These are phyloP conservation scores for Annulohypoxylon truncatum DNA, from an alignment of 2,329 filamentous ascomycete genomes.

Conservation along the genomic window DNA sequence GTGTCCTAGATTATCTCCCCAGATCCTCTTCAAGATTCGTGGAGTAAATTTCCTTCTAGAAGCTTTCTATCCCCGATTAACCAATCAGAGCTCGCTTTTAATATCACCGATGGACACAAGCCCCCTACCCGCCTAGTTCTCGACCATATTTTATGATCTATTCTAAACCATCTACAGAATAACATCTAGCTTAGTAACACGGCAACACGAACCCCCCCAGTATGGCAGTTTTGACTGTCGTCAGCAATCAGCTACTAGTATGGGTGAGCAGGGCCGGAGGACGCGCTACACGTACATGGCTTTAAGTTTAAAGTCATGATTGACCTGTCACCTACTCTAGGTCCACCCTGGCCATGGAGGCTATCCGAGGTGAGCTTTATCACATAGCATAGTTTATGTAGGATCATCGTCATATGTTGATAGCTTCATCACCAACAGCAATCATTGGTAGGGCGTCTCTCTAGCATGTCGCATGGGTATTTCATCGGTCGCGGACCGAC, in stretches of 20 bases:
- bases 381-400: conserved; percentile 11
- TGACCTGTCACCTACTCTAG: conserved; percentile 15
- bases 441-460: conserved; percentile 24
- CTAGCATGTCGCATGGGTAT: conserved; percentile 23
- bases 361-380: conserved; percentile 5
- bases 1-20: not conserved
- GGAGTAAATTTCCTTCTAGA: conserved; percentile 8
- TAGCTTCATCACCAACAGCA: conserved; percentile 21
- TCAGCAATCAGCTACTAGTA: conserved; percentile 37
- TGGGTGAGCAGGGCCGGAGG: conserved; percentile 25
- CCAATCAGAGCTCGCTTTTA: conserved; percentile 16
- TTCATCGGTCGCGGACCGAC: conserved; percentile 15
- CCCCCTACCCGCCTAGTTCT: not conserved
- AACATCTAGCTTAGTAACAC: conserved; percentile 17
- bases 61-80: not conserved
- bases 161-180: conserved; percentile 20
- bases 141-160: conserved; percentile 15
- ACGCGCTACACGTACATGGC: conserved; percentile 16
- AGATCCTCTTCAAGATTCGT: not conserved
- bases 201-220: conserved; percentile 9
- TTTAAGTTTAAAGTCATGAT: conserved; percentile 17
- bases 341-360: conserved; percentile 14
- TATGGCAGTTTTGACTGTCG: conserved; percentile 30
- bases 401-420: conserved; percentile 29
- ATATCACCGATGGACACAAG: conserved; percentile 10